Percentiles rank a stretch among this genome's conserved stretches.
These are phyloP conservation scores for Aspergillus avenaceus DNA, from an alignment of 495 filamentous ascomycete species.

Conservation along the genomic window DNA sequence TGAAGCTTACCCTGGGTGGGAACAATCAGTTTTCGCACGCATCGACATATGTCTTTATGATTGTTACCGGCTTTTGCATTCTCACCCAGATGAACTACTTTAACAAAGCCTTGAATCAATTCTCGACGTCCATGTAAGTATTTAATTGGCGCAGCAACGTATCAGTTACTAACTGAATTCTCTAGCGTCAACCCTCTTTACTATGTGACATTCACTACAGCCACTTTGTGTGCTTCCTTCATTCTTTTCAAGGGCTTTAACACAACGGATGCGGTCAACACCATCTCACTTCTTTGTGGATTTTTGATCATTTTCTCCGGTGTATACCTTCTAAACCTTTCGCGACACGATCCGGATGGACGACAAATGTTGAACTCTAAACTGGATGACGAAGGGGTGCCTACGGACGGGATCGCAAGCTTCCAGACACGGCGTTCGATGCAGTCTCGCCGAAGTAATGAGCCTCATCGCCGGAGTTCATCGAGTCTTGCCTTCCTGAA, in stretches of 20 bases:
- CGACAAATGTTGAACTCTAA: constrained; percentile 60
- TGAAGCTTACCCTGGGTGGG: constrained; percentile 86
- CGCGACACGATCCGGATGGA: constrained; percentile 84
- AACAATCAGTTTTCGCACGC: constrained; percentile 93
- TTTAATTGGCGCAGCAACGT: neutral
- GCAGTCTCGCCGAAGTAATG: constrained; percentile 74
- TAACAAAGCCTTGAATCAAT: constrained; percentile 96
- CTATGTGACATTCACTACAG: constrained; percentile 99
- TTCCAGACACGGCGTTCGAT: constrained; percentile 86
- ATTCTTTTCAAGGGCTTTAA: constrained; percentile 98
- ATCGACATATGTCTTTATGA: constrained; percentile 94
- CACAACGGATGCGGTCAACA: constrained; percentile 89
- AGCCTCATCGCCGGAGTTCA: constrained; percentile 50
- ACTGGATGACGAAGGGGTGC: constrained; percentile 66
- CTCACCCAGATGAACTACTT: constrained; percentile 99
- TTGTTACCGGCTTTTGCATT: constrained; percentile 88
- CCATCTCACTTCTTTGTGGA: constrained; percentile 85
- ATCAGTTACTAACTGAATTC: constrained; percentile 22
- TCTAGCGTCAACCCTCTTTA: constrained; percentile 93
- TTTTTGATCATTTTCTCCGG: constrained; percentile 97
- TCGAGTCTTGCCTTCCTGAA: constrained; percentile 53
- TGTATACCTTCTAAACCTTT: constrained; percentile 94
- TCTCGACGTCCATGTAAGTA: constrained; percentile 90
- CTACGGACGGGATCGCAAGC: constrained; percentile 86
- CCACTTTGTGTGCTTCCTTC: constrained; percentile 90